Evolutionary conservation across 208 protist species (phyloP).

Genomic region (Hexamita inflata): DNA sequence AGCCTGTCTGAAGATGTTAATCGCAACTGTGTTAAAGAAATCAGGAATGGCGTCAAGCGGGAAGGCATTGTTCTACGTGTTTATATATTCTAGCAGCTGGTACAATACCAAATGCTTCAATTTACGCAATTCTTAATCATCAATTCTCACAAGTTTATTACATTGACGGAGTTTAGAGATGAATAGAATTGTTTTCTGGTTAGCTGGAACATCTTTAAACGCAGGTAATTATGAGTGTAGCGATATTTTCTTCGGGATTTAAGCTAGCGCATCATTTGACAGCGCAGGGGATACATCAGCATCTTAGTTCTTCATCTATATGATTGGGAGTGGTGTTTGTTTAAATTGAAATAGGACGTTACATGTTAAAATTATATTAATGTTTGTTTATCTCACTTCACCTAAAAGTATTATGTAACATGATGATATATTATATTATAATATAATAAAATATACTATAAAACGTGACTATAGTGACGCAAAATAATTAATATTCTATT

Average conservation of each 20-base stretch:
- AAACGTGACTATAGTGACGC: too few relatives aligned
- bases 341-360: too few relatives aligned
- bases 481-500: too few relatives aligned
- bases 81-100: constrained; percentile 44
- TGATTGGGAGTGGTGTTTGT: too few relatives aligned
- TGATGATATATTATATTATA: too few relatives aligned
- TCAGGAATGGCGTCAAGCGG: constrained; percentile 39
- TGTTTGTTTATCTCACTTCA: too few relatives aligned
- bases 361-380: too few relatives aligned
- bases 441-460: too few relatives aligned
- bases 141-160: constrained; percentile 44
- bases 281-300: too few relatives aligned
- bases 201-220: constrained; percentile 34
- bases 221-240: neutral
- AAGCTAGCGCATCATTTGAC: too few relatives aligned
- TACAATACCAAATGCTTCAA: constrained; percentile 44
- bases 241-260: constrained; percentile 17
- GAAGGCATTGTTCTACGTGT: constrained; percentile 45
- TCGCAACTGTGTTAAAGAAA: constrained; percentile 46
- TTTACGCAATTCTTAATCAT: constrained; percentile 44
- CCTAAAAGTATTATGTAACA: too few relatives aligned
- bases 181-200: constrained; percentile 39
- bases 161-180: constrained; percentile 45
- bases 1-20: constrained; percentile 54
- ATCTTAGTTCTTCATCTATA: too few relatives aligned